Percentiles rank a stretch among this genome's conserved stretches.
phyloP scores from a whole-genome alignment of 2,329 filamentous ascomycete species.

The Blastomyces gilchristii region DNA sequence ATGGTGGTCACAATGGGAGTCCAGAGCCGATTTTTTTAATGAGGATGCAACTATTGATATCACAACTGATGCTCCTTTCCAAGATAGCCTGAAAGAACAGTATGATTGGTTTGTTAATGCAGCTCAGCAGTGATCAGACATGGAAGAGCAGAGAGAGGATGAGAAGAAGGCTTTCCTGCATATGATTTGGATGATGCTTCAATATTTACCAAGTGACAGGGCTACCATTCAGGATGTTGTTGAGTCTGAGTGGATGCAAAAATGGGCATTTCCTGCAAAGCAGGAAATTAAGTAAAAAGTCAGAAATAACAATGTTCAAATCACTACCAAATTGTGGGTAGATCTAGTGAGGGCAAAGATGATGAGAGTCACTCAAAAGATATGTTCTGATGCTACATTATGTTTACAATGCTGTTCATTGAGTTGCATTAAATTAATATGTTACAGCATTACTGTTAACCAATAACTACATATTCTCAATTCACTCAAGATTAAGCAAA shows the following conservation, averaged over 20 bases:
- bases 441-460: no score
- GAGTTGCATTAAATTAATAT: no score
- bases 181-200: slow-evolving; percentile 9
- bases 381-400: no score
- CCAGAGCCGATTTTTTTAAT: slow-evolving; percentile 14
- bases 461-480: no score
- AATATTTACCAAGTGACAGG: slow-evolving; percentile 12
- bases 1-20: no score
- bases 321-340: background rate
- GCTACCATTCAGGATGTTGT: slow-evolving; percentile 14
- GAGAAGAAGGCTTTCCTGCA: slow-evolving; percentile 14
- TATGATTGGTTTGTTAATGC: slow-evolving; percentile 13
- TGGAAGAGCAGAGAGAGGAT: slow-evolving; percentile 6
- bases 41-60: slow-evolving; percentile 14
- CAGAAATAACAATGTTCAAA: no score
- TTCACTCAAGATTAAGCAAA: no score
- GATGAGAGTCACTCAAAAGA: no score
- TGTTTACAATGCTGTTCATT: no score
- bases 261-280: slow-evolving; percentile 13
- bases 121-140: slow-evolving; percentile 10
- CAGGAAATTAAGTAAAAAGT: background rate
- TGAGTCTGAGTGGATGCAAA: slow-evolving; percentile 15
- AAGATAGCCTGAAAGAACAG: slow-evolving; percentile 11
- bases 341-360: no score
- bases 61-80: slow-evolving; percentile 10